Percentiles rank a stretch among this genome's conserved stretches.
Evolutionary conservation across 2,329 filamentous ascomycete genomes (phyloP).

Genomic region (Fusarium setosum): DNA sequence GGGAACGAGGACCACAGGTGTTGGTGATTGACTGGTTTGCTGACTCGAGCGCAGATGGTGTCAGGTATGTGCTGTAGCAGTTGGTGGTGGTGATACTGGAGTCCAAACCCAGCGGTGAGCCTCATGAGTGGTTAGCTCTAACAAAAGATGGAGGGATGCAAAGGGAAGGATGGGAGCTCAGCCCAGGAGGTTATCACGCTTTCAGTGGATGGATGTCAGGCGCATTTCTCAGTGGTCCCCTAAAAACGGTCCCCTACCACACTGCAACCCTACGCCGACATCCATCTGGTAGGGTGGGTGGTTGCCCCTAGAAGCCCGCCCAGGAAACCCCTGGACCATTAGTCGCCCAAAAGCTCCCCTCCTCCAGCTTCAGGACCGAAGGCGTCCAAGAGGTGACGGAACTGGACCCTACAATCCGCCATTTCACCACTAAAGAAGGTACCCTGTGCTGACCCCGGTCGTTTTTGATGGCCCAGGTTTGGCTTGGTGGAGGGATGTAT

Average conservation of each 20-base stretch:
- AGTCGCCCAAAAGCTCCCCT: constrained; percentile 19
- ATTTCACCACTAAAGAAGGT: constrained; percentile 19
- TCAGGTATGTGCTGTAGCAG: constrained; percentile 1
- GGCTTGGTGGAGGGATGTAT: constrained; percentile 16
- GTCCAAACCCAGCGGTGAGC: constrained; percentile 23
- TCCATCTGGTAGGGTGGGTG: constrained; percentile 12
- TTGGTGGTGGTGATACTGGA: background rate
- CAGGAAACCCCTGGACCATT: constrained; percentile 32
- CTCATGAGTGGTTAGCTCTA: constrained; percentile 2
- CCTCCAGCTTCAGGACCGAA: constrained; percentile 25
- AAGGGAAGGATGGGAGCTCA: background rate
- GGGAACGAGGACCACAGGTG: background rate
- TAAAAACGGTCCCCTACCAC: constrained; percentile 29
- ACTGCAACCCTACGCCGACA: constrained; percentile 29
- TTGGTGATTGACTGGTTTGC: background rate
- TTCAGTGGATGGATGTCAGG: constrained; percentile 19
- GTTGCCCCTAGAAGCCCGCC: constrained; percentile 29
- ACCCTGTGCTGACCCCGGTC: constrained; percentile 17
- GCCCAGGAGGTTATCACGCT: constrained; percentile 6
- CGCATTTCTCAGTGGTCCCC: constrained; percentile 32
- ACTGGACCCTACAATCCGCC: constrained; percentile 31
- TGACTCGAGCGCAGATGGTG: constrained; percentile 16
- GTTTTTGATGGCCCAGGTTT: constrained; percentile 14
- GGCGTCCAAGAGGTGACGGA: constrained; percentile 20
- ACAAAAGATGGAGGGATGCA: constrained; percentile 1